A percentile compares a stretch with the other conserved stretches of the same genome.
Evolutionary conservation across 2,329 filamentous ascomycete genomes (phyloP).

Genomic region (Pyrenophora graminea): DNA sequence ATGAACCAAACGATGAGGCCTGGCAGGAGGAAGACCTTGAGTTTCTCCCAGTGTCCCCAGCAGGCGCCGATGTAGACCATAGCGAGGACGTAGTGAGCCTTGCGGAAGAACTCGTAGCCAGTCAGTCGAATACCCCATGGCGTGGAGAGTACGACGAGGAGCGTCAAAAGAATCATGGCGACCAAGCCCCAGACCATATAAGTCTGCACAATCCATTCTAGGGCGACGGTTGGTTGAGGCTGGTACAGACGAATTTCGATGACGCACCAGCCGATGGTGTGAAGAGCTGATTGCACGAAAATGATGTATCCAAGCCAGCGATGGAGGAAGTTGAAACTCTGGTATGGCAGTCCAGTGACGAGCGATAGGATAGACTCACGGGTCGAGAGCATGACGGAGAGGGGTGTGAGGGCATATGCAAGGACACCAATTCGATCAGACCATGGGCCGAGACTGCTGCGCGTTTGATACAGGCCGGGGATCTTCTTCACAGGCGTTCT

Average conservation of each 20-base stretch:
- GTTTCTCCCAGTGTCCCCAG: conserved; percentile 73
- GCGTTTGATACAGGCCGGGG: conserved; percentile 63
- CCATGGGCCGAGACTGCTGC: conserved; percentile 69
- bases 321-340: conserved; percentile 67
- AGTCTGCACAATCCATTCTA: conserved; percentile 62
- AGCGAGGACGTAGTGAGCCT: conserved; percentile 72
- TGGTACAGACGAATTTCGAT: conserved; percentile 70
- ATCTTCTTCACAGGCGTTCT: conserved; percentile 66
- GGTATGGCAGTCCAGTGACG: conserved; percentile 74
- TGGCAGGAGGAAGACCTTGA: conserved; percentile 51
- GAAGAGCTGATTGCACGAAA: conserved; percentile 67
- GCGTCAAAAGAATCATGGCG: conserved; percentile 66
- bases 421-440: conserved; percentile 70
- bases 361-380: conserved; percentile 72
- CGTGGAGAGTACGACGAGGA: conserved; percentile 65
- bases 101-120: conserved; percentile 78
- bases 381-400: conserved; percentile 68
- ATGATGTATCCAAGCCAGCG: conserved; percentile 76
- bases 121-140: conserved; percentile 65
- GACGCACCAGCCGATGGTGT: conserved; percentile 73
- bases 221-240: conserved; percentile 66
- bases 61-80: conserved; percentile 75
- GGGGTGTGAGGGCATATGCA: conserved; percentile 73
- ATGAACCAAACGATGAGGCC: conserved; percentile 67
- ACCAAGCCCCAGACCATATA: conserved; percentile 77